Conservation (phyloP, 176 grass and related monocot species). For the Luzula sylvatica region DNA sequence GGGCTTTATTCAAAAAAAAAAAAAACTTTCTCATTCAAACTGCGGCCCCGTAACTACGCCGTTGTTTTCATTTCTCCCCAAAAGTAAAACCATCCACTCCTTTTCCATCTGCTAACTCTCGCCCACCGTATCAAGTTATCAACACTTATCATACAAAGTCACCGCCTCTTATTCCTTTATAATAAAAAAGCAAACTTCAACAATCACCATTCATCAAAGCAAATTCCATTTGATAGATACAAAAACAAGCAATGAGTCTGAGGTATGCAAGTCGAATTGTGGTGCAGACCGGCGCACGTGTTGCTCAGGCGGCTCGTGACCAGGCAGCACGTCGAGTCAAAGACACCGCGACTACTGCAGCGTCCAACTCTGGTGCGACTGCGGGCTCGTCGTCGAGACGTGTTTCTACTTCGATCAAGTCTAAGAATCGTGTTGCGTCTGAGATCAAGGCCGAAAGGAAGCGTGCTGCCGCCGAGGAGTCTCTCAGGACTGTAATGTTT, state of each 20-base stretch:
- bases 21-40: background rate
- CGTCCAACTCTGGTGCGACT: constrained; percentile 15
- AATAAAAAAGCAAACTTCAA: background rate
- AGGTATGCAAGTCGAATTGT: constrained; percentile 43
- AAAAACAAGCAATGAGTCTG: constrained; percentile 37
- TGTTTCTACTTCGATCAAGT: constrained; percentile 28
- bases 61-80: background rate
- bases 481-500: constrained; percentile 79
- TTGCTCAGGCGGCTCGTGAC: constrained; percentile 34
- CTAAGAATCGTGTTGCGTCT: constrained; percentile 9
- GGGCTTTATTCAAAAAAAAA: too few species aligned
- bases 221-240: background rate
- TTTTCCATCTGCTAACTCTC: background rate
- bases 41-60: background rate
- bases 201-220: background rate
- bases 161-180: constrained; percentile 9
- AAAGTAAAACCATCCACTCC: background rate
- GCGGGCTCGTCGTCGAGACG: constrained; percentile 17
- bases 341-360: constrained; percentile 38
- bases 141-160: background rate
- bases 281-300: constrained; percentile 24
- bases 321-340: constrained; percentile 38
- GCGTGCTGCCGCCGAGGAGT: constrained; percentile 36
- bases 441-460: constrained; percentile 45
- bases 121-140: background rate